A percentile compares a stretch with the other conserved stretches of the same genome.
Evolutionary conservation across 169 alveolate species (phyloP).

Genomic region (Theileria luwenshuni): DNA sequence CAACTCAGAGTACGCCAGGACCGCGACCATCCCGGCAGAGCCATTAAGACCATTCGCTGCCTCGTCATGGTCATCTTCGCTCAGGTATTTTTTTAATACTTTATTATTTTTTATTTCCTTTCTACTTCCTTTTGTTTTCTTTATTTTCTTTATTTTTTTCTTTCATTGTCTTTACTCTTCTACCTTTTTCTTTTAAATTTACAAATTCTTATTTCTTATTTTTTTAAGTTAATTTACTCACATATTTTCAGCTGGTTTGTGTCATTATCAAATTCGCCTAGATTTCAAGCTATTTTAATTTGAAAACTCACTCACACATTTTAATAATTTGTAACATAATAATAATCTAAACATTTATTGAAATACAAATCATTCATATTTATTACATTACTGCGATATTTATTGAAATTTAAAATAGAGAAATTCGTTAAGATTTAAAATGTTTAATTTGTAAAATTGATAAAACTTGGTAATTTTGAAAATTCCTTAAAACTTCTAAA

Average conservation of each 20-base stretch:
- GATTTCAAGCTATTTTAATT: too few relatives aligned
- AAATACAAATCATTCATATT: too few relatives aligned
- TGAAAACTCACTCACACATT: too few relatives aligned
- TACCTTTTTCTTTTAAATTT: constrained; percentile 24
- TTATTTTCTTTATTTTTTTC: too few relatives aligned
- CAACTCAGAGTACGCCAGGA: constrained; percentile 34
- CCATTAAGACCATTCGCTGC: constrained; percentile 45
- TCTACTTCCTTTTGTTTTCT: too few relatives aligned
- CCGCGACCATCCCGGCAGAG: constrained; percentile 46
- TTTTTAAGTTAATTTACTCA: background rate
- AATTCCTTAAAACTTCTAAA: too few relatives aligned
- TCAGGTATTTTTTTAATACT: constrained; percentile 30
- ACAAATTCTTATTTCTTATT: background rate
- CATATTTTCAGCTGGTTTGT: constrained; percentile 16
- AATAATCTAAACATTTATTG: too few relatives aligned
- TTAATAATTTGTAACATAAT: too few relatives aligned
- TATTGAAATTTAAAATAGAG: too few relatives aligned
- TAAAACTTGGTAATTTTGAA: too few relatives aligned
- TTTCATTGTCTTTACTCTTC: background rate
- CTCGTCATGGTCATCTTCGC: constrained; percentile 43
- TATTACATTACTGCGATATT: too few relatives aligned
- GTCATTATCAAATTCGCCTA: constrained; percentile 60
- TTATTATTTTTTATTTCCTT: too few relatives aligned
- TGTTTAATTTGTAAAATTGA: background rate
- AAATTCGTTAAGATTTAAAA: background rate